phyloP scores from a whole-genome alignment of 169 alveolate species.

The Plasmodium inui region DNA sequence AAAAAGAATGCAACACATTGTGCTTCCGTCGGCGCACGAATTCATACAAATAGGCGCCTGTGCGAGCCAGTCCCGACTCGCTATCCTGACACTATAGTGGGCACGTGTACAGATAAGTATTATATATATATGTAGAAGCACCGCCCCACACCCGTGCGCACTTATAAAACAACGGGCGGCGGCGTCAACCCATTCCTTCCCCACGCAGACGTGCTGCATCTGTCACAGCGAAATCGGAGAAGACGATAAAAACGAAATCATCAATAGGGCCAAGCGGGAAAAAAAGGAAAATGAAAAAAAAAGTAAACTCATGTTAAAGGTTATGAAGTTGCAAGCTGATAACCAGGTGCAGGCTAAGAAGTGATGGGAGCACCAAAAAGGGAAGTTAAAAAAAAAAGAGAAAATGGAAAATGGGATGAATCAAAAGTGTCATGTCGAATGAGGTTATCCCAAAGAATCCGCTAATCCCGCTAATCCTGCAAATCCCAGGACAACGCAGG shows the following conservation, averaged over 20 bases:
- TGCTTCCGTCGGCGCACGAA: not conserved
- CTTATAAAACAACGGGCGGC: not conserved
- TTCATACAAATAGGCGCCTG: not conserved
- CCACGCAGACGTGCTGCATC: constrained; percentile 62
- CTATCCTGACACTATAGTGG: not conserved
- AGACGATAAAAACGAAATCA: constrained; percentile 34
- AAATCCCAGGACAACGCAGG: not conserved
- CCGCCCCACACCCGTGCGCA: not conserved
- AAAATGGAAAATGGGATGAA: not conserved
- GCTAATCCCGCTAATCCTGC: not conserved
- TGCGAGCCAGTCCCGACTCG: not conserved
- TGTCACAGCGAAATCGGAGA: constrained; percentile 67
- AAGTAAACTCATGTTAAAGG: constrained; percentile 65
- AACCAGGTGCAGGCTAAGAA: constrained; percentile 1
- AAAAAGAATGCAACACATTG: not conserved
- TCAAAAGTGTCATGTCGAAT: not conserved
- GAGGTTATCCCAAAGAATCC: not conserved
- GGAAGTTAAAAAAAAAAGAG: not conserved
- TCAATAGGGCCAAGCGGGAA: constrained; percentile 39
- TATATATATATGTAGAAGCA: not conserved
- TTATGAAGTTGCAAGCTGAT: constrained; percentile 58
- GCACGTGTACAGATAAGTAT: not conserved
- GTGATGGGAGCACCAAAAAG: not conserved
- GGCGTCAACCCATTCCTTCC: not conserved
- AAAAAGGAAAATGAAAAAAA: constrained; percentile 74